phyloP scores from a whole-genome alignment of 805 yeast genomes.

The Kodamaea neixiangensis region DNA sequence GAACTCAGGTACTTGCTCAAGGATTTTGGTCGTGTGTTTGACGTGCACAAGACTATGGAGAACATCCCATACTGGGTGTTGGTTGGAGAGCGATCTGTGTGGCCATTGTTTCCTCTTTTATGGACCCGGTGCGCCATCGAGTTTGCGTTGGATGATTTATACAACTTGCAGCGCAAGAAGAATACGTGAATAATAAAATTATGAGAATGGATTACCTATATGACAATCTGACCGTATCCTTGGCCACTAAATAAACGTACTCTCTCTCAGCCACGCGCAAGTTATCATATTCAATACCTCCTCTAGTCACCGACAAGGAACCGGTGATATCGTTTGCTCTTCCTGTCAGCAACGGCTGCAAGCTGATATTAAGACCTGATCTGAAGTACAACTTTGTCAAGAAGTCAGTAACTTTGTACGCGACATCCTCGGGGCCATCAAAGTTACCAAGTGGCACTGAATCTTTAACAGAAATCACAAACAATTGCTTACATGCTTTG shows the following conservation, averaged over 20 bases:
- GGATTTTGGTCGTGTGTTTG: conserved; percentile 76
- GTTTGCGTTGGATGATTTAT: conserved; percentile 79
- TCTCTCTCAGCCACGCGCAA: conserved; percentile 54
- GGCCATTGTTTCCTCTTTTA: conserved; percentile 85
- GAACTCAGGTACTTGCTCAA: conserved; percentile 68
- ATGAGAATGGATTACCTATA: conserved; percentile 30
- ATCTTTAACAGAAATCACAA: conserved; percentile 42
- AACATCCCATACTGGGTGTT: conserved; percentile 87
- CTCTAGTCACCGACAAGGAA: conserved; percentile 57
- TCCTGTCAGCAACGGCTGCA: conserved; percentile 75
- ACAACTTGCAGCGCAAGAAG: conserved; percentile 43
- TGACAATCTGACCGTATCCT: conserved; percentile 50
- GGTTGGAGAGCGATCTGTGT: conserved; percentile 89
- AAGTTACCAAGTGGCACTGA: conserved; percentile 26
- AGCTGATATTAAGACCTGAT: conserved; percentile 51
- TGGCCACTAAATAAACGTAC: conserved; percentile 58
- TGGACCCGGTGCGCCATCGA: conserved; percentile 91
- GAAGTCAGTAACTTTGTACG: conserved; percentile 48
- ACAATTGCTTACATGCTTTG: conserved; percentile 31
- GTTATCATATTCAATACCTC: conserved; percentile 42
- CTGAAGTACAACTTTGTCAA: conserved; percentile 50
- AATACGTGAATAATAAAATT: conserved; percentile 11
- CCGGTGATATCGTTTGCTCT: conserved; percentile 85
- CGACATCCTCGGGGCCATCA: conserved; percentile 18
- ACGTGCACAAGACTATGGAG: conserved; percentile 65